These are phyloP conservation scores for Dipodascopsis uninucleata DNA, from an alignment of 805 yeast genomes.

Conservation along the genomic window DNA sequence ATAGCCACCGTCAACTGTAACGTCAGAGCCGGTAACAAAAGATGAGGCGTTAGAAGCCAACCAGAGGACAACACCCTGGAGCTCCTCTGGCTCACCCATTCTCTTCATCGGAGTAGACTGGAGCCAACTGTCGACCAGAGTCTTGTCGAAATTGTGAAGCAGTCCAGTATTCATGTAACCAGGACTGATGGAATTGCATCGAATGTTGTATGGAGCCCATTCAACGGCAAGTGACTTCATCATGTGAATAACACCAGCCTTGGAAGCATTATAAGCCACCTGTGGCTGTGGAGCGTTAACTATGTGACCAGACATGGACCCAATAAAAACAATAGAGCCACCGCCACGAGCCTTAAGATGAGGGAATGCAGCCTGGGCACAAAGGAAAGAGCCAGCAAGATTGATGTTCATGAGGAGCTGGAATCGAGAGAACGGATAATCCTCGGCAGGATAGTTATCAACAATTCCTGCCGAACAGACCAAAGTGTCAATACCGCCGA, in stretches of 20 bases:
- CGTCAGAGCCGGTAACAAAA: slow-evolving; percentile 80
- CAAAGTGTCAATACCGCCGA: slow-evolving; percentile 53
- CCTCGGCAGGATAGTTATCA: slow-evolving; percentile 62
- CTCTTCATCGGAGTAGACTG: slow-evolving; percentile 48
- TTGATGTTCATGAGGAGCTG: slow-evolving; percentile 62
- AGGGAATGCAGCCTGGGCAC: slow-evolving; percentile 60
- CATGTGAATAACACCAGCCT: slow-evolving; percentile 66
- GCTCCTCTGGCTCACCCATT: slow-evolving; percentile 82
- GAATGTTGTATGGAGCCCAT: slow-evolving; percentile 65
- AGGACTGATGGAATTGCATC: slow-evolving; percentile 64
- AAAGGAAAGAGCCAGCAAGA: slow-evolving; percentile 61
- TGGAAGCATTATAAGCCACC: slow-evolving; percentile 64
- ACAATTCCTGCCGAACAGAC: slow-evolving; percentile 66
- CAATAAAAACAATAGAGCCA: slow-evolving; percentile 61
- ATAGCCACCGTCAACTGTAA: slow-evolving; percentile 84
- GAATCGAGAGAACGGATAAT: slow-evolving; percentile 65
- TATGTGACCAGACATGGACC: slow-evolving; percentile 68
- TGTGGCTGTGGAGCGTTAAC: slow-evolving; percentile 73
- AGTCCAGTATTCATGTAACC: slow-evolving; percentile 67
- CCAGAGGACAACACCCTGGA: slow-evolving; percentile 71
- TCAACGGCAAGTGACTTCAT: slow-evolving; percentile 63
- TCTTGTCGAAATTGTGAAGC: slow-evolving; percentile 42
- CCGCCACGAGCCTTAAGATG: slow-evolving; percentile 57
- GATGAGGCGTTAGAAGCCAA: slow-evolving; percentile 70
- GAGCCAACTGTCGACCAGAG: slow-evolving; percentile 57